phyloP scores from a whole-genome alignment of 805 yeast species.

The Brettanomyces custersianus region DNA sequence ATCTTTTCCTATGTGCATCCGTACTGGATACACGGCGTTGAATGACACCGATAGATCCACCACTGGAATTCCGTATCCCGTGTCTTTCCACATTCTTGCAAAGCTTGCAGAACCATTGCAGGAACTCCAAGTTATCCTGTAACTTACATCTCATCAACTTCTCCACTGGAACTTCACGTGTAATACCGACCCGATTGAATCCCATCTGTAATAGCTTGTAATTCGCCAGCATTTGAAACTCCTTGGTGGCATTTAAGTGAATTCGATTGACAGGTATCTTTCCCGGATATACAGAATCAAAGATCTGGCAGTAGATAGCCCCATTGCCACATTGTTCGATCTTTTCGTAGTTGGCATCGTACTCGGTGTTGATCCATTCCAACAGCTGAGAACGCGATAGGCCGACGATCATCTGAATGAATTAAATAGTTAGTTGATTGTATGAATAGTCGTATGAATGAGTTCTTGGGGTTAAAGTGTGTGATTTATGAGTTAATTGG shows the following conservation, averaged over 20 bases:
- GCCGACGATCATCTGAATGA: conserved; percentile 32
- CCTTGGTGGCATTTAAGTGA: conserved; percentile 58
- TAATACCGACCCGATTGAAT: conserved; percentile 63
- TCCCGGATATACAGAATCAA: conserved; percentile 79
- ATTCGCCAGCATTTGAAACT: conserved; percentile 71
- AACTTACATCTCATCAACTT: conserved; percentile 75
- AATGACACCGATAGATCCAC: neutral
- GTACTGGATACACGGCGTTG: neutral
- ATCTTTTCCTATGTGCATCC: neutral
- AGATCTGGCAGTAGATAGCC: conserved; percentile 86
- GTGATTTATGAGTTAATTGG: too few relatives aligned
- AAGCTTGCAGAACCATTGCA: conserved; percentile 82
- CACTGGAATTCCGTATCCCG: conserved; percentile 49
- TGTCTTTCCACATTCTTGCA: conserved; percentile 49
- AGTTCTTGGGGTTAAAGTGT: too few relatives aligned
- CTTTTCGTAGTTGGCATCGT: conserved; percentile 57
- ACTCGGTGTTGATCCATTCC: conserved; percentile 72
- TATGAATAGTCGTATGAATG: too few relatives aligned
- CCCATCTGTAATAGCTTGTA: conserved; percentile 79
- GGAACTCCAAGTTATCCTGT: conserved; percentile 88
- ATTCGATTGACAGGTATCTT: conserved; percentile 68
- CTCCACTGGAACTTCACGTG: conserved; percentile 73
- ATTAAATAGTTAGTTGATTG: too few relatives aligned
- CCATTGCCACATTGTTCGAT: conserved; percentile 96
- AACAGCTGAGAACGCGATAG: conserved; percentile 81